Conservation (phyloP, 1,284 basidiomycete species). For the Wallemia mellicola region DNA sequence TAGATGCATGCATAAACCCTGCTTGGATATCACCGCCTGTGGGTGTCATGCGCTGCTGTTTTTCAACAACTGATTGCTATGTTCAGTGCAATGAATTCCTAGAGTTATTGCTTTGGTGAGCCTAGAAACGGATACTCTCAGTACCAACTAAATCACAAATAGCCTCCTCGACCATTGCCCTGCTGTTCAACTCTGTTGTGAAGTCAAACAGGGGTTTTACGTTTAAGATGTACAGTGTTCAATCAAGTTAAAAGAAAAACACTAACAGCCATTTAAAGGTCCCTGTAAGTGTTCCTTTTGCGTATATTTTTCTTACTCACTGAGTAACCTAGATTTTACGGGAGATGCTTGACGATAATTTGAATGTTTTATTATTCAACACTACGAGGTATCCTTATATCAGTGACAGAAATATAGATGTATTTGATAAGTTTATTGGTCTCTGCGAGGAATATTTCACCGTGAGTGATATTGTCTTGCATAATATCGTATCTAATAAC, state of each 20-base stretch:
- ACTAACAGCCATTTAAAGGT: not conserved
- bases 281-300: not conserved
- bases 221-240: not conserved
- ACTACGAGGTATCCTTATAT: not conserved
- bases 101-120: not conserved
- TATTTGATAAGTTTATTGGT: not conserved
- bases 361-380: not conserved
- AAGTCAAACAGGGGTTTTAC: not conserved
- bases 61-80: not conserved
- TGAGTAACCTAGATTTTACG: not conserved
- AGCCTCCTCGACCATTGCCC: not conserved
- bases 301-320: not conserved
- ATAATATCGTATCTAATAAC: no score
- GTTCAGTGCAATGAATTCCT: not conserved
- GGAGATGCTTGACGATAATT: not conserved
- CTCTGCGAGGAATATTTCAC: not conserved
- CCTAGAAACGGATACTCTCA: not conserved
- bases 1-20: no score
- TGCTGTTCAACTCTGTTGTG: not conserved
- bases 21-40: no score
- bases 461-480: not conserved
- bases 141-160: not conserved
- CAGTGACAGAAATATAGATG: not conserved
- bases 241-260: not conserved
- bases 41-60: not conserved